phyloP scores from a whole-genome alignment of 306 rosid species.

The Medicago truncatula region MtrunA17r5.0-ANR NC_053044.1:34337501-34338000 shows the following conservation, averaged over 20 bases:
- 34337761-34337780: conserved; percentile 18
- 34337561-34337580: conserved; percentile 62
- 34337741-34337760: conserved; percentile 36
- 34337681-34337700: conserved; percentile 89
- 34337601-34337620: conserved; percentile 70
- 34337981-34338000: conserved; percentile 27
- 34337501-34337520: conserved; percentile 13
- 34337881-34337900: not conserved
- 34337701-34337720: conserved; percentile 96
- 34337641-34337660: conserved; percentile 85
- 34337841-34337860: conserved; percentile 15
- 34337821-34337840: no score
- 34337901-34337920: not conserved
- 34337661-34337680: conserved; percentile 84
- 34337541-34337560: conserved; percentile 59
- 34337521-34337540: conserved; percentile 33
- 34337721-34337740: conserved; percentile 39
- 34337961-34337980: conserved; percentile 31
- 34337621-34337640: conserved; percentile 66
- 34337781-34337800: conserved; percentile 19
- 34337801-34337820: not conserved
- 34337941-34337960: conserved; percentile 13
- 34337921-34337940: not conserved
- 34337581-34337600: conserved; percentile 55
- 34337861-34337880: conserved; percentile 26